These are phyloP conservation scores for Tothia fuscella DNA, from an alignment of 2,329 filamentous ascomycete species.

Conservation along the genomic window DNA sequence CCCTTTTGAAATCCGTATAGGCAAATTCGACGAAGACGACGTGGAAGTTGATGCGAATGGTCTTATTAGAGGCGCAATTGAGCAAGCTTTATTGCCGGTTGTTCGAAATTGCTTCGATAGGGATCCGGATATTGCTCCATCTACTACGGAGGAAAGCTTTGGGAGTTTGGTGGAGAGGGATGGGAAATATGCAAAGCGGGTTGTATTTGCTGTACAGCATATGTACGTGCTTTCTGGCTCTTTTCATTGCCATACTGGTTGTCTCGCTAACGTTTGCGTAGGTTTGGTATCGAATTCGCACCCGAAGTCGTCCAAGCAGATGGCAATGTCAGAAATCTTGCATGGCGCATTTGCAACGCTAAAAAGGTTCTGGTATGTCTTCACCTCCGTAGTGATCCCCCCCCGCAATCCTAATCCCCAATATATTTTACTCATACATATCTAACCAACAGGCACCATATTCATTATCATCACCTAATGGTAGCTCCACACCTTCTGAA, in stretches of 20 bases:
- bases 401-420: too few relatives aligned
- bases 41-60: conserved; percentile 48
- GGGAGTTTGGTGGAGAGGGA: conserved; percentile 76
- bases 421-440: not conserved
- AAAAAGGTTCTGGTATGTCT: conserved; percentile 79
- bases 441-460: conserved; percentile 7
- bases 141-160: conserved; percentile 66
- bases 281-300: conserved; percentile 87
- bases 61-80: conserved; percentile 56
- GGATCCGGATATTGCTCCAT: conserved; percentile 81
- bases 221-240: conserved; percentile 50
- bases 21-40: conserved; percentile 65
- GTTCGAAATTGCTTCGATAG: conserved; percentile 88
- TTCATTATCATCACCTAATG: conserved; percentile 4
- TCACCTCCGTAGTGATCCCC: not conserved
- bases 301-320: conserved; percentile 86
- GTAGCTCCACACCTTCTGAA: conserved; percentile 6
- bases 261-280: too few relatives aligned
- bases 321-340: conserved; percentile 77
- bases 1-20: conserved; percentile 82
- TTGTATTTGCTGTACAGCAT: conserved; percentile 88
- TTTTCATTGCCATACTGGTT: conserved; percentile 15
- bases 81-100: conserved; percentile 66
- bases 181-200: conserved; percentile 74
- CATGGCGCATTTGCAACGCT: conserved; percentile 90